A percentile compares a stretch with the other conserved stretches of the same genome.
phyloP scores from a whole-genome alignment of 2,329 filamentous ascomycete species.

The Penicillium capsulatum region DNA sequence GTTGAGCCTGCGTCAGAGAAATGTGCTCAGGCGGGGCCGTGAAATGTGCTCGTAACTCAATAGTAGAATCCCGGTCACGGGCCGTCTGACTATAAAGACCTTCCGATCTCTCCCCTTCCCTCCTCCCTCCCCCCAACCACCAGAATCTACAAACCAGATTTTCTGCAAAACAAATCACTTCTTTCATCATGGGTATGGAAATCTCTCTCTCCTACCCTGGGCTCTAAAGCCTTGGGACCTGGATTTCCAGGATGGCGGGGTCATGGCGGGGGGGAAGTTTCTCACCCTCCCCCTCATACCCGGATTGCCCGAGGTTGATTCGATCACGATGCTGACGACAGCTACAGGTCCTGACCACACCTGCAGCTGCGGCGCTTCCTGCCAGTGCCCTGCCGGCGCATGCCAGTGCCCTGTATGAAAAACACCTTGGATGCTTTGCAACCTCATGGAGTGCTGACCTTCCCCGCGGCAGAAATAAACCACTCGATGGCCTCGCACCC shows the following conservation, averaged over 20 bases:
- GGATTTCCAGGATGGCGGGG: conserved; percentile 12
- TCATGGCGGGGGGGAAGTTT: conserved; percentile 21
- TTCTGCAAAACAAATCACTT: conserved; percentile 4
- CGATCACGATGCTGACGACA: conserved; percentile 11
- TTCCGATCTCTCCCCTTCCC: background rate
- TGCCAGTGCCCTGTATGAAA: conserved; percentile 41
- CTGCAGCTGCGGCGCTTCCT: conserved; percentile 41
- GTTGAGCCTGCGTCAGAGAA: conserved; percentile 13
- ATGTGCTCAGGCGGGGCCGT: conserved; percentile 24
- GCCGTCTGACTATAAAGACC: conserved; percentile 18
- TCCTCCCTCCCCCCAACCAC: conserved; percentile 4
- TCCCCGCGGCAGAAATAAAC: conserved; percentile 21
- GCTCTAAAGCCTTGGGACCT: too few relatives aligned
- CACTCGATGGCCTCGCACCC: background rate
- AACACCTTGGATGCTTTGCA: background rate
- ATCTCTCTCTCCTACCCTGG: background rate
- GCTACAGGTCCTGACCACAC: conserved; percentile 32
- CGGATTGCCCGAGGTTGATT: background rate
- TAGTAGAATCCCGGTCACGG: conserved; percentile 16
- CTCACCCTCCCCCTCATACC: conserved; percentile 5
- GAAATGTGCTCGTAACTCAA: conserved; percentile 22
- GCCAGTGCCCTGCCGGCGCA: conserved; percentile 40
- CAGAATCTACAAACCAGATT: conserved; percentile 4
- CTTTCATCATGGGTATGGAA: background rate
- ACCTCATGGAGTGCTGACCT: too few relatives aligned